A percentile compares a stretch with the other conserved stretches of the same genome.
Conservation (phyloP, 2,329 filamentous ascomycete species). For the Colletotrichum caudatum region DNA sequence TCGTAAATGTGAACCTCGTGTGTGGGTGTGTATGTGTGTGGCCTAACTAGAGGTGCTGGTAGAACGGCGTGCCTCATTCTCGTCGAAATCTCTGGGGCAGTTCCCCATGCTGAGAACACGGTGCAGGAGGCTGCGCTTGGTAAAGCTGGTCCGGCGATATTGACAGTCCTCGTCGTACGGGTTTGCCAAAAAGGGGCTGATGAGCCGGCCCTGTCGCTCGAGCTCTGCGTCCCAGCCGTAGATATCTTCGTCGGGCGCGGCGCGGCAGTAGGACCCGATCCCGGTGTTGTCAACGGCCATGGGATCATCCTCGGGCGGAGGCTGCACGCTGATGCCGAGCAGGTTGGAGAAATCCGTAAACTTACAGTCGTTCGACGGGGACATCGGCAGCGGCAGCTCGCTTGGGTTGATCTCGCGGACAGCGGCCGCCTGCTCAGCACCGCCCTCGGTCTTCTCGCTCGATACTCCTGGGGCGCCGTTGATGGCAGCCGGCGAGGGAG, state of each 20-base stretch:
- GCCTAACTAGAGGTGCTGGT: constrained; percentile 38
- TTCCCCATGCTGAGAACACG: constrained; percentile 52
- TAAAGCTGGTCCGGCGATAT: constrained; percentile 46
- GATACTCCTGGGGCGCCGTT: not conserved
- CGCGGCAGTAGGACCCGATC: constrained; percentile 46
- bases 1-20: not conserved
- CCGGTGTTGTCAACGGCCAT: constrained; percentile 48
- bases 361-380: constrained; percentile 16
- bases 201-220: constrained; percentile 46
- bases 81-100: constrained; percentile 30
- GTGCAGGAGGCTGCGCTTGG: constrained; percentile 54
- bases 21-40: not conserved
- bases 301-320: constrained; percentile 46
- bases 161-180: constrained; percentile 44
- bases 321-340: constrained; percentile 50
- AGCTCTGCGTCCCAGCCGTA: constrained; percentile 69
- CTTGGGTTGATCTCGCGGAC: not conserved
- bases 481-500: not conserved
- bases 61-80: constrained; percentile 31
- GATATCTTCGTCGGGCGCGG: constrained; percentile 53
- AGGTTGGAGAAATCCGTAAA: constrained; percentile 55
- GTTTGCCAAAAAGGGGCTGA: constrained; percentile 4
- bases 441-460: not conserved
- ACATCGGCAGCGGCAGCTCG: constrained; percentile 19
- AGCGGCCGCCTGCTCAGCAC: not conserved